Conservation (phyloP, 75 land plant genomes). For the Pinus taeda region DNA sequence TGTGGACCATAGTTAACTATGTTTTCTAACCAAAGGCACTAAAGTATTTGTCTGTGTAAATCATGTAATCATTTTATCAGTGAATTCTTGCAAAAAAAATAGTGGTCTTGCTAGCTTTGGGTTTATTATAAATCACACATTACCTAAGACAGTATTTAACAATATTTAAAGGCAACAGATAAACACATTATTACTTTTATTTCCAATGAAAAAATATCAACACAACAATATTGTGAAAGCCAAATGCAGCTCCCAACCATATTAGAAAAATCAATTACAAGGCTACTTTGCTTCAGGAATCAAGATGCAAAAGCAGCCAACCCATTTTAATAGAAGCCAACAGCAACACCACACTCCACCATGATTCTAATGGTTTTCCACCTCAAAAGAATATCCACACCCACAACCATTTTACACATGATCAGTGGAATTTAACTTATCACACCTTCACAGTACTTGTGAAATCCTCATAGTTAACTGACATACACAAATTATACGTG, state of each 20-base stretch:
- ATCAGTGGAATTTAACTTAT: too few species aligned
- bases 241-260: background rate
- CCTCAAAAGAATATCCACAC: conserved; percentile 5
- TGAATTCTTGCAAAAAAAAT: too few species aligned
- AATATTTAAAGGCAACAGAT: too few species aligned
- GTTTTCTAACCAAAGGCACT: too few species aligned
- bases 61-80: too few species aligned
- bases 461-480: background rate
- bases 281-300: background rate
- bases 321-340: background rate
- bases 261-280: background rate
- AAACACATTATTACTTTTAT: background rate
- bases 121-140: too few species aligned
- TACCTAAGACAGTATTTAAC: too few species aligned
- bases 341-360: conserved; percentile 2
- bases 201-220: conserved; percentile 5
- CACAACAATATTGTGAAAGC: background rate
- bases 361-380: background rate
- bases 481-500: background rate
- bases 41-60: too few species aligned
- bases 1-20: too few species aligned
- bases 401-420: background rate
- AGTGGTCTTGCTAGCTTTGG: too few species aligned
- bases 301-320: background rate
- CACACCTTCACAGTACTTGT: background rate